These are phyloP conservation scores for Candida maesae DNA, from an alignment of 805 yeast species.

Conservation along the genomic window DNA sequence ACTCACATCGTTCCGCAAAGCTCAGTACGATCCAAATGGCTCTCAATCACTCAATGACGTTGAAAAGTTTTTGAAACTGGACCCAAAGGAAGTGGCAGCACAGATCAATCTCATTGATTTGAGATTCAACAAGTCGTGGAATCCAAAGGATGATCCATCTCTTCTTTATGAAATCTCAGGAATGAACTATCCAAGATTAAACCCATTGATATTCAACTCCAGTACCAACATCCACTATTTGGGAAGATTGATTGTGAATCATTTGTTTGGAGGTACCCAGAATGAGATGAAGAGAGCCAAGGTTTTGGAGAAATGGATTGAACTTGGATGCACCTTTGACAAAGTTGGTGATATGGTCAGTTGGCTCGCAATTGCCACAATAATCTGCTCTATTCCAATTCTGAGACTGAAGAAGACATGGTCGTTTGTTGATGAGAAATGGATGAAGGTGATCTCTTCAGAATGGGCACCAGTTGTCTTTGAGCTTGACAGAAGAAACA, in stretches of 20 bases:
- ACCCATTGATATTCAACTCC: conserved; percentile 77
- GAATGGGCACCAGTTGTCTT: conserved; percentile 94
- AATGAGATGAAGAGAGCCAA: conserved; percentile 47
- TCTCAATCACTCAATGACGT: conserved; percentile 29
- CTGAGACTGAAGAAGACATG: conserved; percentile 72
- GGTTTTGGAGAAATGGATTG: conserved; percentile 77
- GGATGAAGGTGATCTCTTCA: conserved; percentile 56
- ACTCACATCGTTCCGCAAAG: conserved; percentile 29
- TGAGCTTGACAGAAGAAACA: conserved; percentile 75
- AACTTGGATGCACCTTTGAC: conserved; percentile 73
- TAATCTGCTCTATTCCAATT: conserved; percentile 77
- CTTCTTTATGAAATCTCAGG: conserved; percentile 49
- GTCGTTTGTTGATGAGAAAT: conserved; percentile 61
- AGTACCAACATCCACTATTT: conserved; percentile 68
- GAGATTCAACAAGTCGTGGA: conserved; percentile 66
- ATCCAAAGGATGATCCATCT: conserved; percentile 75
- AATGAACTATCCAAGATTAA: conserved; percentile 41
- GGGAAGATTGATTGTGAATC: conserved; percentile 65
- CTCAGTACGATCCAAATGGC: conserved; percentile 19
- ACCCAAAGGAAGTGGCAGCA: conserved; percentile 51
- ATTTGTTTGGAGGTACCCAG: conserved; percentile 52
- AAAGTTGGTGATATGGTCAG: conserved; percentile 87
- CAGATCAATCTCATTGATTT: conserved; percentile 67
- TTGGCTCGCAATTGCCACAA: conserved; percentile 87
- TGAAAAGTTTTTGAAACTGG: conserved; percentile 51